Base-by-base conservation (phyloP, 2,329 filamentous ascomycete genomes). In the Cercospora zeina region DNA sequence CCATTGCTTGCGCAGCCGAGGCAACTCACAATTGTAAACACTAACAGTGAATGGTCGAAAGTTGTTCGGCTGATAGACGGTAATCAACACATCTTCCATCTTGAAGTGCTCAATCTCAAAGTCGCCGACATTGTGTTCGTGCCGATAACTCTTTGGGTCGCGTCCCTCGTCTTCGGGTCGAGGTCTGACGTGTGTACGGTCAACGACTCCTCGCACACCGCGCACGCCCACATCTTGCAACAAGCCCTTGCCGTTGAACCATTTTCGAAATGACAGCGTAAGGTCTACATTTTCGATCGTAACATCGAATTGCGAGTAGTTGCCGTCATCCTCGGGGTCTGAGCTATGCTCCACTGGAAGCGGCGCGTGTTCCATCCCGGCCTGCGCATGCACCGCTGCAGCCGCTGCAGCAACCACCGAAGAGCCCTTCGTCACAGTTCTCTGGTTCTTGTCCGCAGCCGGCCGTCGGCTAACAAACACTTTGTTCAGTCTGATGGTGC, bases 41-140 rank as follows among this genome's bases (percentile, higher is more conserved):
- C 93, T 97, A 68, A 96, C 87, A 0, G 92, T 89, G 75, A 96
- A 99, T 0, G 95, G 95, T n/a, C 95, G 86, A 80, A 99, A 97
- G 54, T 87, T 87, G 59, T 87, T 84, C 0, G 95, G 93, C 73
- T 99, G 93, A 73, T 97, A 91, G 53, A 99, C 83, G 0, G 93
- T 97, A 31, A 99, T 85, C 3, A 97, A 81, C 0, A 99, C 80
- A 76, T 99, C 95, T 73, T 96, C 91, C 80, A 99, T 86, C 75
- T 93, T 97, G 83, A 99, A 99, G 13, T 88, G 90, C 71, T 97
- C 93, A 59, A 99, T 91, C 77, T 99, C 95, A 69, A 99, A 99
- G 73, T 99, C 95, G 42, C 95, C 95, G 0, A 92, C 89, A 49
- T 89, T 83, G 74, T 97, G 93, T 72, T 91, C 87, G 73, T 96